Evolutionary conservation across 139 green algal genomes (phyloP).

Genomic region (Picocystis salinarum): DNA sequence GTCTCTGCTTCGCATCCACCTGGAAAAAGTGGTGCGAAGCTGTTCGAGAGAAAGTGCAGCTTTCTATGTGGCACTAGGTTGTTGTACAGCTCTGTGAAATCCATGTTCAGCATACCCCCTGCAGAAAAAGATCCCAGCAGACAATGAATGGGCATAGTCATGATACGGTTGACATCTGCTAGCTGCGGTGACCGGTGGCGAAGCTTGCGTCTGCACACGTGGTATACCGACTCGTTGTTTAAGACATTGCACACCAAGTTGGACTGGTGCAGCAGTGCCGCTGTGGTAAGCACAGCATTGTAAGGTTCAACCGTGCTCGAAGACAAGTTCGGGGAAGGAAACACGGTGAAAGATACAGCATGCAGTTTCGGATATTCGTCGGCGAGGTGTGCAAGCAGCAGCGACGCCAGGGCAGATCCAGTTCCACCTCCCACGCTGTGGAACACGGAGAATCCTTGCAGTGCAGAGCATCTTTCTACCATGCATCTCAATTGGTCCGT

Average conservation of each 20-base stretch:
- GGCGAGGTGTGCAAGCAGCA: neutral
- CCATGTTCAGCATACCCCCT: too few species aligned
- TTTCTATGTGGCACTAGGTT: too few species aligned
- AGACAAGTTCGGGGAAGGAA: neutral
- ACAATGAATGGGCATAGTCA: too few species aligned
- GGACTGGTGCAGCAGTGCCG: conserved; percentile 1
- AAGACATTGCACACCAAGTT: conserved; percentile 1
- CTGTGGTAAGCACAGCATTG: conserved; percentile 1
- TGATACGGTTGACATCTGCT: too few species aligned
- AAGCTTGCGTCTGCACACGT: conserved; percentile 1
- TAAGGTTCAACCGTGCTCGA: neutral
- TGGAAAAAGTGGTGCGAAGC: too few species aligned
- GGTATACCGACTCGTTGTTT: conserved; percentile 3
- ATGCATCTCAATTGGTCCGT: conserved; percentile 1
- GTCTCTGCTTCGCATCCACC: too few species aligned
- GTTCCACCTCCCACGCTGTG: neutral
- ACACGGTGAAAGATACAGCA: conserved; percentile 2
- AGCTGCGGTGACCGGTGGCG: too few species aligned
- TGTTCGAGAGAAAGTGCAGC: conserved; percentile 41
- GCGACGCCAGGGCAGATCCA: neutral
- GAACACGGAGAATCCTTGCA: conserved; percentile 3
- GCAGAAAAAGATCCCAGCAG: too few species aligned
- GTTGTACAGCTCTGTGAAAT: too few species aligned
- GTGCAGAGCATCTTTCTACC: neutral
- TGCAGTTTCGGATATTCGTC: neutral